phyloP scores from a whole-genome alignment of 1,284 basidiomycete species.

The Agaricales sp. region DNA sequence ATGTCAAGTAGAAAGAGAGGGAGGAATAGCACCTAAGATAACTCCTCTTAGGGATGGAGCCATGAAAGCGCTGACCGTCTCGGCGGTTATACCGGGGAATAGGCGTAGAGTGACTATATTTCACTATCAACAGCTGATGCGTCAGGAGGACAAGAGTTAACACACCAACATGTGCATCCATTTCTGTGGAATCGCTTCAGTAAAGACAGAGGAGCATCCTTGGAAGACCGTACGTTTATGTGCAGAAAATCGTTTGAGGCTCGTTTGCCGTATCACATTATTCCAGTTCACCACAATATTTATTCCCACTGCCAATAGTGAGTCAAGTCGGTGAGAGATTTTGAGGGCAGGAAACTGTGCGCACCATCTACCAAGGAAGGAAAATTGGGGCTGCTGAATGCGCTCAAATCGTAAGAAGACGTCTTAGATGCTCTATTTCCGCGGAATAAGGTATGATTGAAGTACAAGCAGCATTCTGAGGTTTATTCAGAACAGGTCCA shows the following conservation, averaged over 20 bases:
- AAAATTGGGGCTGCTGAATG: slow-evolving; percentile 84
- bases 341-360: no score
- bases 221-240: slow-evolving; percentile 50
- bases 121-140: slow-evolving; percentile 3
- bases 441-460: slow-evolving; percentile 80
- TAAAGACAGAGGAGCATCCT: slow-evolving; percentile 5
- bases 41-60: slow-evolving; percentile 66
- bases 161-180: slow-evolving; percentile 71
- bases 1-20: background rate
- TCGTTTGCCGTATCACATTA: slow-evolving; percentile 72
- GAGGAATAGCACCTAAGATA: slow-evolving; percentile 34
- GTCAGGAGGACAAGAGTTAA: slow-evolving; percentile 8
- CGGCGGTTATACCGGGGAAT: slow-evolving; percentile 78
- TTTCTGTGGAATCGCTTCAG: slow-evolving; percentile 31
- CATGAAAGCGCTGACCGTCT: slow-evolving; percentile 66
- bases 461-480: slow-evolving; percentile 75
- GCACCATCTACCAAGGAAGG: slow-evolving; percentile 73
- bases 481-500: slow-evolving; percentile 2
- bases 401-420: slow-evolving; percentile 79
- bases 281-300: slow-evolving; percentile 84
- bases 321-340: slow-evolving; percentile 1
- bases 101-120: slow-evolving; percentile 62
- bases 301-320: slow-evolving; percentile 58
- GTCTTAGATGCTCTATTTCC: slow-evolving; percentile 83
- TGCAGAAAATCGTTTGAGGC: slow-evolving; percentile 64